phyloP scores from a whole-genome alignment of 2,329 filamentous ascomycete species.

The Trichoderma sp. region DNA sequence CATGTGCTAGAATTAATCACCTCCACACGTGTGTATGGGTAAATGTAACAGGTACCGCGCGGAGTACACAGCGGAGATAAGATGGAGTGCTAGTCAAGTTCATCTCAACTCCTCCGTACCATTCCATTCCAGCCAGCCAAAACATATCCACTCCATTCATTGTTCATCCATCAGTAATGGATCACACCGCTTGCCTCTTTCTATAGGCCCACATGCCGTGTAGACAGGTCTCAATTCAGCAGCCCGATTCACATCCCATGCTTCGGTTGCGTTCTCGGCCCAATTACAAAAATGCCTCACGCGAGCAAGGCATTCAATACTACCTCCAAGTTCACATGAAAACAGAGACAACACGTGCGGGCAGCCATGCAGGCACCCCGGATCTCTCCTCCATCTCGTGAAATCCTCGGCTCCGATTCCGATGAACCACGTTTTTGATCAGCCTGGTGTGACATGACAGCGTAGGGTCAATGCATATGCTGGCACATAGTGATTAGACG shows the following conservation, averaged over 20 bases:
- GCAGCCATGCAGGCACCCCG: not conserved
- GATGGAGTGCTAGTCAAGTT: not conserved
- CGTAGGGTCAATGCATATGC: not conserved
- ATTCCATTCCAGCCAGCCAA: not conserved
- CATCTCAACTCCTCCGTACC: not conserved
- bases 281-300: not conserved
- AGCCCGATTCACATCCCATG: not conserved
- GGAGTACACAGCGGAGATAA: not conserved
- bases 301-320: not conserved
- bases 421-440: not conserved
- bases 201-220: not conserved
- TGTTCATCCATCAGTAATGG: not conserved
- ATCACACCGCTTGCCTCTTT: not conserved
- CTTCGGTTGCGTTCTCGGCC: not conserved
- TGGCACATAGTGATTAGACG: not conserved
- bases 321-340: not conserved
- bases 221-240: not conserved
- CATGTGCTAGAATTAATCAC: not conserved
- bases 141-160: not conserved
- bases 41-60: not conserved
- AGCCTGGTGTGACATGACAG: not conserved
- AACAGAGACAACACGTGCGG: not conserved
- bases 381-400: not conserved
- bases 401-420: not conserved
- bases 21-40: not conserved